Evolutionary conservation across 768 basidiomycete species (phyloP), one percentile per base, ranked within the genome.

Genomic region (Pleurotus tuoliensis): DNA sequence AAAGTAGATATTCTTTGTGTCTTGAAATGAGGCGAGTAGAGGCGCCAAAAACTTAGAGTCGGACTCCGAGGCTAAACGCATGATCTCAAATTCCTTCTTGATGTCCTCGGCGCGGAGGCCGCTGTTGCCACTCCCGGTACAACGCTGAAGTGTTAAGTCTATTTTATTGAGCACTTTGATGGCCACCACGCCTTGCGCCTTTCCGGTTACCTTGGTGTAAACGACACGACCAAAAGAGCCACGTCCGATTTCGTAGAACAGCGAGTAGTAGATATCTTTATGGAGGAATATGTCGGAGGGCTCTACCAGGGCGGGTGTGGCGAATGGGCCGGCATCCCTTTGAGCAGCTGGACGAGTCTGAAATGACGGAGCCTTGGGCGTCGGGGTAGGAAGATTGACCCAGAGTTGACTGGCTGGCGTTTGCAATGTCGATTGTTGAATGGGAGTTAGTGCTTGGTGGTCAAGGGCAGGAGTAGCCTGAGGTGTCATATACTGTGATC

Each of bases 121-220:
- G 9, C 15, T 12, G 9, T 25, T 12, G 39, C 38, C 38, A 13
- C 12, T 39, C 8, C 37, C 37, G 5, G 37, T 40, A 20, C 39
- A 37, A 18, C 16, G 51, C 12, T 53, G 16, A 11, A n/a, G 15
- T 5, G 20, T 24, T 5, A 53, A 12, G 3, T 39, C n/a, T 16
- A 53, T 16, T n/a, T 53, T 53, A n/a, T 41, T 24, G 39, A 40
- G 18, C 12, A 53, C 20, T 25, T 53, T 53, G 51, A 53, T 16
- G 24, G 51, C 51, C 15, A 53, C 51, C 1, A 41, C 51, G 15
- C 51, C 51, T 6, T n/a, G 41, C 5, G 38, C 20, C 8, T n/a
- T n/a, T 16, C 11, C 15, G 7, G 25, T 34, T 13, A 34, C 18
- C 22, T 13, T n/a, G 11, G 34, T 39, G 9, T 22, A 25, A 12